Evolutionary conservation across 1,139 yeast species (phyloP), one percentile per base, ranked within the genome.

Genomic region (Pichia sp.): DNA sequence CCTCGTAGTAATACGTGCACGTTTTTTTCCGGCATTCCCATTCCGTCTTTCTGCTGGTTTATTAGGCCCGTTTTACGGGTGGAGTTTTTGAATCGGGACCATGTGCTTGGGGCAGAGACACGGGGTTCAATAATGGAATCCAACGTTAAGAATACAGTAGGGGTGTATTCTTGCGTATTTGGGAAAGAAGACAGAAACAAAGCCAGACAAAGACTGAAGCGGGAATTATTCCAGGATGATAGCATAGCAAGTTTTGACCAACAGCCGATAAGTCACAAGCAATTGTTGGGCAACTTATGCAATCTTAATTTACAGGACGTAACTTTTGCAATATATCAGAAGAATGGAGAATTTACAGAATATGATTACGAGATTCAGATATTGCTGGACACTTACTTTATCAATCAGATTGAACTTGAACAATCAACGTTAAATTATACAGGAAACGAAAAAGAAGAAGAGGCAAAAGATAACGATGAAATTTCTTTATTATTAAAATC

Each of bases 331-430:
- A 31, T 22, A 3, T 44, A 44, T 19, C 31, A 33, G 19, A 44
- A 44, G 14, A 25, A 16, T 16, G 23, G 22, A 5, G 43, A 25
- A 15, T 21, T 11, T 18, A 1, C 18, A 4, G 37, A 30, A 9
- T 19, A 19, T 11, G 43, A 38, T 24, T 44, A 44, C 23, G 38
- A 37, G 11, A 15, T 33, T 11, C 38, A 35, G 9, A 21, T 44
- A 10, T 18, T 44, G n/a, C 23, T 44, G 5, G 47, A 44, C 24
- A 41, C 47, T 1, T 34, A 18, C 20, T 23, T 38, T 3, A 28
- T 41, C 16, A 27, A 33, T 16, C 11, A 31, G 9, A 30, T 44
- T 18, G 47, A 40, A 20, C 18, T 2, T 9, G 7, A 31, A 33
- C 16, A 4, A 15, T n/a, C 27, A 23, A 20, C n/a, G n/a, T 5